Evolutionary conservation across 305 asterid genomes (phyloP), one percentile per base, ranked within the genome.

Genomic region (Solanum hybrid): DNA sequence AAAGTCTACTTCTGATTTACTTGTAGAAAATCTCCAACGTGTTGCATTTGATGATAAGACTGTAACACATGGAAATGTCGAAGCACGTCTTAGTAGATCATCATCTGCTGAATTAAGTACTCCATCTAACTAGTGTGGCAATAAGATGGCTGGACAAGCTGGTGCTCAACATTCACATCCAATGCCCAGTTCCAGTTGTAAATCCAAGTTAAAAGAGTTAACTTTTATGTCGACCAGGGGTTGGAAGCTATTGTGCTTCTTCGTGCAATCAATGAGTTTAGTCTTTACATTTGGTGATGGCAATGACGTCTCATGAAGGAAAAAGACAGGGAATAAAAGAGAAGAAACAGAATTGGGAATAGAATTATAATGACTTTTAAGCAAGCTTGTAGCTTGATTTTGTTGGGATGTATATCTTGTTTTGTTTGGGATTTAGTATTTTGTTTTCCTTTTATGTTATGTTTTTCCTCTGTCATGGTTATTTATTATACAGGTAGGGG

Each of bases 31-130:
- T 51, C 87, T 86, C 18, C 87, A 77, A 34, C 33, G 75, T 78
- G 89, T 90, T 77, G 77, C 81, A 57, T 24, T 90, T 83, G 80
- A 90, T 86, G 83, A 85, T 7, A 75, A n/a, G 31, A 33, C 29
- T 74, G 5, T 26, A 11, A 37, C 35, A 51, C 71, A 29, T 16
- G 69, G 74, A 28, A 67, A 81, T 81, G 35, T 36, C 16, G 84
- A 69, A 82, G 34, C 74, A 83, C 36, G n/a, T 82, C 91, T 87
- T 69, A 90, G 75, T 51, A 86, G 76, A 37, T 79, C 91, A 37
- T 90, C 89, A 57, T 89, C 90, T 79, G 9, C 83, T 34, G 91
- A 85, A 46, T 34, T 85, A 16, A 89, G 34, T 86, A 85, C 51
- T 46, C 28, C 73, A 31, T 31, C 87, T 11, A 64, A 78, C 11